Percentiles rank a stretch among this genome's conserved stretches.
These are phyloP conservation scores for Blastocystis sp. DNA, from an alignment of 352 stramenopile species.

Conservation along the genomic window DNA sequence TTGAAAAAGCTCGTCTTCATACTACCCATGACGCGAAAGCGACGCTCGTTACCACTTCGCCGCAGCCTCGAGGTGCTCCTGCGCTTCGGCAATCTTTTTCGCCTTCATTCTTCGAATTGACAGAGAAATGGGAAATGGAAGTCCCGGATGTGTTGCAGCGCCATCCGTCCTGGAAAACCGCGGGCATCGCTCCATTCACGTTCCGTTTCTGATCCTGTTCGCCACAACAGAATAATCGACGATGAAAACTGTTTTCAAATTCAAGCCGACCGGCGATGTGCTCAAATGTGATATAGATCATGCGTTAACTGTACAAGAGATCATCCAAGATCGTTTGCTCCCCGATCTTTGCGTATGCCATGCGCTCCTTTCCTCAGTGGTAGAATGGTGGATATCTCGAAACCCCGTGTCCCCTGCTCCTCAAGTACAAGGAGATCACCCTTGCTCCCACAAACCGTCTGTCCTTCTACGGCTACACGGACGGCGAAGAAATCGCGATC, in stretches of 20 bases:
- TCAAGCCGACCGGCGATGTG: conserved; percentile 36
- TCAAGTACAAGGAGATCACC: background rate
- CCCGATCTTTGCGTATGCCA: conserved; percentile 17
- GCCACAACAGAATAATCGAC: background rate
- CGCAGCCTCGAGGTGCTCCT: conserved; percentile 51
- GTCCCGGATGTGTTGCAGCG: background rate
- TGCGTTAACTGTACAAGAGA: conserved; percentile 1
- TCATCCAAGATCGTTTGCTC: conserved; percentile 28
- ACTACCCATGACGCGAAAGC: background rate
- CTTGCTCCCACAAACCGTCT: conserved; percentile 9
- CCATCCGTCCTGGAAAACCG: background rate
- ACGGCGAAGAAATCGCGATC: conserved; percentile 29
- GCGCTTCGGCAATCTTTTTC: conserved; percentile 64
- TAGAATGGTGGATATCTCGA: conserved; percentile 24
- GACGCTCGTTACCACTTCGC: background rate
- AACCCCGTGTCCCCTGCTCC: background rate
- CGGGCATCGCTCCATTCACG: background rate
- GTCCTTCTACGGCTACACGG: conserved; percentile 14
- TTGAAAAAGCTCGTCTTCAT: conserved; percentile 75
- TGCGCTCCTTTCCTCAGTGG: background rate
- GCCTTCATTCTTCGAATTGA: conserved; percentile 44
- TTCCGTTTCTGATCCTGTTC: conserved; percentile 31
- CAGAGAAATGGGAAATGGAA: background rate
- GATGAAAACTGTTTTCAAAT: conserved; percentile 12
- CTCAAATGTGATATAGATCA: conserved; percentile 27